Evolutionary conservation across 768 basidiomycete genomes (phyloP).

Genomic region (Auricularia sp.): DNA sequence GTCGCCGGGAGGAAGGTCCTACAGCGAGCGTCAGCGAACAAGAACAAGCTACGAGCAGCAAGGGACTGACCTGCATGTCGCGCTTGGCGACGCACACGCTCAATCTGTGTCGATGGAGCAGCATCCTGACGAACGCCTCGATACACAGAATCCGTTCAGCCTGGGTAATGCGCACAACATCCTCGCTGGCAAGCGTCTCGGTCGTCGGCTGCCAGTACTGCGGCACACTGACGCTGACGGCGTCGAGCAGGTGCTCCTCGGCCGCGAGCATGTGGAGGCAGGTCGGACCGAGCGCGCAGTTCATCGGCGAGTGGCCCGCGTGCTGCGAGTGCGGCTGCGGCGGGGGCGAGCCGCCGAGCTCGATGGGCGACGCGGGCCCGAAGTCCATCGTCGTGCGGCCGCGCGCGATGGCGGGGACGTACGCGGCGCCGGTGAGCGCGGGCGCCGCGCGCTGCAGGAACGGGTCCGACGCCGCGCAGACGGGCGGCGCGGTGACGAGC

Average conservation of each 20-base stretch:
- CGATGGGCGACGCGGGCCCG: neutral
- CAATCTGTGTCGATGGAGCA: constrained; percentile 59
- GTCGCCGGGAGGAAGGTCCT: neutral
- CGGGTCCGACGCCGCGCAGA: constrained; percentile 52
- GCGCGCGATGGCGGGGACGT: neutral
- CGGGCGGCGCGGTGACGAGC: constrained; percentile 64
- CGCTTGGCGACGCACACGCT: neutral
- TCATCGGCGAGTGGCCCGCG: neutral
- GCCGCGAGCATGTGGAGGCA: constrained; percentile 27
- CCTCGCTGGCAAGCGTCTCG: constrained; percentile 72
- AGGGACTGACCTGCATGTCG: neutral
- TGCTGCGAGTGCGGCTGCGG: neutral
- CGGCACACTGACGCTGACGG: constrained; percentile 62
- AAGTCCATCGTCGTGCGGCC: neutral
- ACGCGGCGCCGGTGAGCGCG: constrained; percentile 44
- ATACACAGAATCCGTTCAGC: constrained; percentile 78
- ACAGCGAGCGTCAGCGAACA: no score
- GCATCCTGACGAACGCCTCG: constrained; percentile 76
- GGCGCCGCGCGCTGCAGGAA: constrained; percentile 67
- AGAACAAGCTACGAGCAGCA: no score
- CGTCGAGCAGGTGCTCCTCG: constrained; percentile 72
- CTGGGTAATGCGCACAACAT: constrained; percentile 84
- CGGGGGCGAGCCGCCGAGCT: neutral
- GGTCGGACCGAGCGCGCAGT: constrained; percentile 2
- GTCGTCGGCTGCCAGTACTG: constrained; percentile 70